Base-by-base conservation (phyloP, 176 grass and related monocot genomes). In the Dactylis glomerata region DNA sequence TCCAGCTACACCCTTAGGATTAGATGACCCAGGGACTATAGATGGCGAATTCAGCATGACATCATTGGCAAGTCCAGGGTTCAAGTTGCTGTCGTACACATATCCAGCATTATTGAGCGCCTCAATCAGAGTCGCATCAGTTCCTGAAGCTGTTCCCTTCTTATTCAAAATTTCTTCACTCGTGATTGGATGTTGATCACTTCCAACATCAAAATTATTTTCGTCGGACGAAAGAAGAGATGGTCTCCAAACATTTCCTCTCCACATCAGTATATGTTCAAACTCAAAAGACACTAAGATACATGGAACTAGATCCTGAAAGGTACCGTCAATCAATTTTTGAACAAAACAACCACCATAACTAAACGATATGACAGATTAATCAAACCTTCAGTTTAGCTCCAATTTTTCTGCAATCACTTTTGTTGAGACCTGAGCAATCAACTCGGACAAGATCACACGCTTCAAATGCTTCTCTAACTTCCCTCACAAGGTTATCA, bases 211-310 rank as follows among this genome's bases (percentile, higher is more conserved):
- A 73, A 36, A 33, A 81, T 51, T 77, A 79, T 81, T 79, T 86
- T 90, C 76, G 92, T 90, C 80, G 49, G 82, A 47, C 28, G 44
- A 41, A 63, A 51, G 81, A 75, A 94, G 65, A 82, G 89, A 90
- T 75, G 88, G 80, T 90, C 79, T 90, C 92, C 95, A 98, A 27
- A 86, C 82, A 61, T 80, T 93, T 54, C 95, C 95, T 82, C 95
- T 93, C 95, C 95, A 98, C 88, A 93, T 85, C 65, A 98, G 87
- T 92, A 98, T 95, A 87, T 98, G 87, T 62, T 98, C 95, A 92
- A 89, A 91, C 81, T 93, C 89, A 73, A 98, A 98, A 24, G 91
- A 98, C 10, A 98, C 56, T 37, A 98, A 86, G 17, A 92, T 76
- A 81, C 95, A 95, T 4, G 92, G 89, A 32, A 98, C 95, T 51